Evolutionary conservation across 1,284 basidiomycete species (phyloP).

Genomic region (Omphalotus olearius): DNA sequence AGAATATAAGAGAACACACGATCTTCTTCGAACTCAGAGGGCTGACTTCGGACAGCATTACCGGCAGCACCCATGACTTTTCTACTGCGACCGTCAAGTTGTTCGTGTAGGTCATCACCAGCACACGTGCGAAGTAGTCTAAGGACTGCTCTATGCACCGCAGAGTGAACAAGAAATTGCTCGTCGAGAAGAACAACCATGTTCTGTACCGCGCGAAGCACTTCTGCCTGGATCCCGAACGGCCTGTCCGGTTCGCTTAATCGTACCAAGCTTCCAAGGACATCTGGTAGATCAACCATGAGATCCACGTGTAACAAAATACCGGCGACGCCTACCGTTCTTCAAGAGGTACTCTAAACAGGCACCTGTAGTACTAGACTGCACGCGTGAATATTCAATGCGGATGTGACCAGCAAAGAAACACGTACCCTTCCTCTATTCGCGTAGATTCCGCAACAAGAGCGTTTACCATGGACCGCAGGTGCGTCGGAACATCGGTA

Average conservation of each 20-base stretch:
- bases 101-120: conserved; percentile 86
- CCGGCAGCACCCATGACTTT: conserved; percentile 81
- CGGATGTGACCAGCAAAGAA: background rate
- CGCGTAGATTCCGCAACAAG: conserved; percentile 84
- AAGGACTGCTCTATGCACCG: conserved; percentile 85
- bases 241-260: conserved; percentile 83
- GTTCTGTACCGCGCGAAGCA: conserved; percentile 79
- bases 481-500: conserved; percentile 75
- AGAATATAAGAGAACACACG: conserved; percentile 41
- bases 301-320: conserved; percentile 6
- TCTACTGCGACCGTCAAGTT: conserved; percentile 64
- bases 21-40: conserved; percentile 84
- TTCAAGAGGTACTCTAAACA: conserved; percentile 91
- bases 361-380: conserved; percentile 69
- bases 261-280: conserved; percentile 80
- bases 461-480: conserved; percentile 84
- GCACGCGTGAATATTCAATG: conserved; percentile 12
- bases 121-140: conserved; percentile 84
- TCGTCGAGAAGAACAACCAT: conserved; percentile 89
- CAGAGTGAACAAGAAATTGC: conserved; percentile 87
- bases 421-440: conserved; percentile 77
- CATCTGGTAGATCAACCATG: conserved; percentile 43
- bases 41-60: conserved; percentile 58
- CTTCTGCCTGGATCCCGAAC: conserved; percentile 81
- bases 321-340: conserved; percentile 52